Base-by-base conservation (phyloP, 2,329 filamentous ascomycete species). In the Colletotrichum costaricense region DNA sequence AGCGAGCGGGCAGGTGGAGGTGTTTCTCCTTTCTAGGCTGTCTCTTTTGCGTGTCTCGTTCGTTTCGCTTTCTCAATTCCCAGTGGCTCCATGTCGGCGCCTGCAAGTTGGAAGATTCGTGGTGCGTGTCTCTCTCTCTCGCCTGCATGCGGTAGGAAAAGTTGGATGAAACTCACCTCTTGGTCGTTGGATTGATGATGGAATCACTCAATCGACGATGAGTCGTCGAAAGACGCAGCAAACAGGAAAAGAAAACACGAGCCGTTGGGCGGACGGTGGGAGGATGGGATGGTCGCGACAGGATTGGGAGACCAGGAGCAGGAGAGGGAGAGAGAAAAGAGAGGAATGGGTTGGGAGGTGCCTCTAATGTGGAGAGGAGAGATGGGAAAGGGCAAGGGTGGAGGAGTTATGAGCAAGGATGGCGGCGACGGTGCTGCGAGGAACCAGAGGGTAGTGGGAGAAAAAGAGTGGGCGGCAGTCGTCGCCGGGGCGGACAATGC, bases 331-430 rank as follows among this genome's bases (percentile, higher is more conserved):
- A 75, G 74, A 74, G 69, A 69, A 75, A 75, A 75, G 73, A 75
- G 74, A 74, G 74, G 68, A 75, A 75, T 74, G 73, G 74, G 69
- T 69, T 73, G 73, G 69, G 73, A 69, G 74, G 69, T 75, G 68
- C 63, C 69, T 75, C 73, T 75, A 75, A 75, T 75, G 74, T 72
- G 74, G 72, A 73, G 70, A 73, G 73, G 67, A 64, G 74, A 73
- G 63, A 70, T 68, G 66, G 67, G 67, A 67, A 75, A 72, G 64
- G 68, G 65, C 63, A 72, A 72, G 72, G 72, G 70, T 73, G 56
- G 66, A 65, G 56, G 56, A 67, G 69, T 56, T 72, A 69, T 49
- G 72, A 65, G 54, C 68, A 70, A 62, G 72, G 72, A 71, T 74
- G 64, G 72, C 33, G 35, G 49, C 55, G 57, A 55, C 30, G 59